Conservation (phyloP, 805 yeast genomes). For the Sugiyamaella lignohabitans region DNA sequence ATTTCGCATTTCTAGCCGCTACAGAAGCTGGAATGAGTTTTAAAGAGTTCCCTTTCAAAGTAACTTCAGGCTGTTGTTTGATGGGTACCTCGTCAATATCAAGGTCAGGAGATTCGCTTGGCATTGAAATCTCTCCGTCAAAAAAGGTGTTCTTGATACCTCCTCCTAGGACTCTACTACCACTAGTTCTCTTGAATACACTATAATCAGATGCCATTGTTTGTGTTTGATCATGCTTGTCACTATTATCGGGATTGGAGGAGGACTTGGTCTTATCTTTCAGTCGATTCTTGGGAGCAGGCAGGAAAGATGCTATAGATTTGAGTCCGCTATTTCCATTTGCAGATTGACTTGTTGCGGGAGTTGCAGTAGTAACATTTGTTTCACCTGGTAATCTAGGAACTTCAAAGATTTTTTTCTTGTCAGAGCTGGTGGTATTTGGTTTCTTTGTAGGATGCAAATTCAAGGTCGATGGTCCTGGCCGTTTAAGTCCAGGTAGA, state of each 20-base stretch:
- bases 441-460: not conserved
- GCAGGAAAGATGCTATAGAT: slow-evolving; percentile 7
- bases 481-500: slow-evolving; percentile 13
- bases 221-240: too few relatives aligned
- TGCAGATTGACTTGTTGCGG: too few relatives aligned
- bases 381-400: slow-evolving; percentile 3
- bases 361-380: not conserved
- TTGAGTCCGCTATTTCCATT: not conserved
- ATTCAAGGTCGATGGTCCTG: not conserved
- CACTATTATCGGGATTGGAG: not conserved
- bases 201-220: not conserved
- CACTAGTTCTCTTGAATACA: slow-evolving; percentile 4
- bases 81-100: not conserved
- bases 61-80: not conserved
- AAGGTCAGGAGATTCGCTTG: not conserved
- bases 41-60: not conserved
- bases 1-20: slow-evolving; percentile 18
- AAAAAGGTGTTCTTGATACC: slow-evolving; percentile 14
- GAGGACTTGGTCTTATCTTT: not conserved
- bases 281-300: slow-evolving; percentile 15
- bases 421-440: not conserved
- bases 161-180: slow-evolving; percentile 17
- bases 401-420: not conserved
- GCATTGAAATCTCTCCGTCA: slow-evolving; percentile 19
- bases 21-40: slow-evolving; percentile 20